phyloP scores from a whole-genome alignment of 2,329 filamentous ascomycete species.

The Fusarium tanahbumbuense region DNA sequence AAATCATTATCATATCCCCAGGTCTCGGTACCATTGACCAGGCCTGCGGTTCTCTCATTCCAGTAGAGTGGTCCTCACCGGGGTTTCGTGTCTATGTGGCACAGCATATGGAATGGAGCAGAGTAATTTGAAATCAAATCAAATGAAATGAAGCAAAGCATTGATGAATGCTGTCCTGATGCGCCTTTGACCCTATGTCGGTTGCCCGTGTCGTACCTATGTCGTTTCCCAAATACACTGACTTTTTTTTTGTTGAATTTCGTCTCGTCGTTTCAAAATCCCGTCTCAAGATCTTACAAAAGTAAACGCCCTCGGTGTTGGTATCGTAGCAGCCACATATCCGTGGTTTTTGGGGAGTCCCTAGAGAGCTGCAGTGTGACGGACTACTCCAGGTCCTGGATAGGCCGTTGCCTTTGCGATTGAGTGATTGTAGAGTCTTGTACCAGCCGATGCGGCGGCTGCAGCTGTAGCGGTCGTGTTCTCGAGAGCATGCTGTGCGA shows the following conservation, averaged over 20 bases:
- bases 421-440: slow-evolving; percentile 34
- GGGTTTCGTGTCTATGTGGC: slow-evolving; percentile 34
- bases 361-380: slow-evolving; percentile 29
- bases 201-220: slow-evolving; percentile 24
- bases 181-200: slow-evolving; percentile 27
- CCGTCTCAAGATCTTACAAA: slow-evolving; percentile 25
- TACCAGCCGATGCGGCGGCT: slow-evolving; percentile 17
- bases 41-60: slow-evolving; percentile 29
- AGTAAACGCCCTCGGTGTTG: slow-evolving; percentile 19
- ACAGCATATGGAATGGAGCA: slow-evolving; percentile 23
- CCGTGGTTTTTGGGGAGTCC: not conserved
- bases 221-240: slow-evolving; percentile 20
- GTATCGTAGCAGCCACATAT: not conserved
- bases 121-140: slow-evolving; percentile 8
- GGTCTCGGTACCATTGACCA: slow-evolving; percentile 32
- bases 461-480: slow-evolving; percentile 25
- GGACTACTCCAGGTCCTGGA: slow-evolving; percentile 25
- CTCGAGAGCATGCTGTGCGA: slow-evolving; percentile 39
- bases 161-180: slow-evolving; percentile 38
- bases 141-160: slow-evolving; percentile 20
- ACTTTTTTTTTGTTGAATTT: slow-evolving; percentile 23
- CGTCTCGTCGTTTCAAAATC: slow-evolving; percentile 37
- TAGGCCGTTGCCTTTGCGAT: slow-evolving; percentile 33
- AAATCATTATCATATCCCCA: slow-evolving; percentile 3
- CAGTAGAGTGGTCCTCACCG: slow-evolving; percentile 33